Base-by-base conservation (phyloP, 2,329 filamentous ascomycete species). In the Parascedosporium putredinis region DNA sequence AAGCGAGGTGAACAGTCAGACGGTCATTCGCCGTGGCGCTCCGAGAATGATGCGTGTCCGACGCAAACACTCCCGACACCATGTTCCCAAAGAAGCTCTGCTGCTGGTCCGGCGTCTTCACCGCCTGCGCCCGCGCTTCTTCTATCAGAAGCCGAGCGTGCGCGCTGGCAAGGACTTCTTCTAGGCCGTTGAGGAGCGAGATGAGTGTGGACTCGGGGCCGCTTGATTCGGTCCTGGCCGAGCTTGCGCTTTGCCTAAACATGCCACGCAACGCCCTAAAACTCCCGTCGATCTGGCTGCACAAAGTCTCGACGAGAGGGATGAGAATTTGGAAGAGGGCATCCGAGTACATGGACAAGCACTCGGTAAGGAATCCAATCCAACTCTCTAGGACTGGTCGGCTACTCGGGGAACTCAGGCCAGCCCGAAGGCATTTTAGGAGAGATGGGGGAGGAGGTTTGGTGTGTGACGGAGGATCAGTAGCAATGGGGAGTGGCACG, bases 51-150 rank as follows among this genome's bases (percentile, higher is more conserved):
- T 78, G 81, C 1, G 79, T 73, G 52, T 96, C 89, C 1, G 85
- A 79, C 33, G 88, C 78, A 62, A 95, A 95, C 0, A 95, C 87
- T 1, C 88, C 88, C 1, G 89, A 93, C 1, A 95, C 87, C 80
- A 96, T 95, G 57, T 88, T 95, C 42, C 89, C 89, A 60, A 97
- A 95, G 62, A 96, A 91, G 4, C 88, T 84, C 61, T 90, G 87
- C 12, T 84, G 80, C 56, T 88, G 86, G 59, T 94, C 87, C 20
- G 88, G 87, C 52, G 81, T 84, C 67, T 95, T 95, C 40, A 75
- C 70, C 29, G 79, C 70, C 50, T 83, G 79, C 40, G 76, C 74
- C 54, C 78, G 80, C 36, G 81, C 78, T 65, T 95, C 88, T 57
- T 95, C 88, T 22, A 76, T 71, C 47, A 90, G 68, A 18, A 97